phyloP scores from a whole-genome alignment of 2,329 filamentous ascomycete species.

The Chaetomium sp. region DNA sequence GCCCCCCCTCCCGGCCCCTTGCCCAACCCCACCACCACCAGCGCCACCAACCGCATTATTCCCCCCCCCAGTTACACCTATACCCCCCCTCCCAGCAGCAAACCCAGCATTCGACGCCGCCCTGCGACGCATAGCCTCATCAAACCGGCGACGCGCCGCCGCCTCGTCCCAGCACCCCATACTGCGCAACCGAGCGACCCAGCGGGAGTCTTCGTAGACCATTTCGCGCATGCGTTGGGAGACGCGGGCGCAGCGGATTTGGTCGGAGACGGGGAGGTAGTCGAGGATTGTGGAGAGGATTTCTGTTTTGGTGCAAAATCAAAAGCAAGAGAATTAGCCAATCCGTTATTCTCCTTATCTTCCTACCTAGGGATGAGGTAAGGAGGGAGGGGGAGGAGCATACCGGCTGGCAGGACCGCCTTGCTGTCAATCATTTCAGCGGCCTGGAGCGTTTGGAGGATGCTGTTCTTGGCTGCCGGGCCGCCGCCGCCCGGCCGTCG shows the following conservation, averaged over 20 bases:
- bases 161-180: conserved; percentile 91
- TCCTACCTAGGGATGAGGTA: too few relatives aligned
- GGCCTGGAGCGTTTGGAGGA: conserved; percentile 71
- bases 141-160: conserved; percentile 74
- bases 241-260: conserved; percentile 76
- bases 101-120: not conserved
- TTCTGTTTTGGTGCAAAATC: conserved; percentile 45
- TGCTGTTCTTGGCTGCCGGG: conserved; percentile 32
- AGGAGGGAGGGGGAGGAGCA: conserved; percentile 25
- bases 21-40: not conserved
- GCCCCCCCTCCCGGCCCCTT: not conserved
- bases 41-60: conserved; percentile 17
- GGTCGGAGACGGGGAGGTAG: conserved; percentile 77
- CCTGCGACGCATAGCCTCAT: conserved; percentile 51
- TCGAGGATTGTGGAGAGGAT: conserved; percentile 84
- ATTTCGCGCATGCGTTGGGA: conserved; percentile 90
- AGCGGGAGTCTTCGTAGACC: conserved; percentile 96
- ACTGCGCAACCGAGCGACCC: conserved; percentile 76
- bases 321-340: not conserved
- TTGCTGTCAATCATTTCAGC: conserved; percentile 75
- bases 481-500: conserved; percentile 25
- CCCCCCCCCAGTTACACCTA: conserved; percentile 16
- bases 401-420: conserved; percentile 76
- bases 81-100: conserved; percentile 8
- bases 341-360: not conserved